Conservation (phyloP, 352 stramenopile species). For the Globisporangium apiculatum region DNA sequence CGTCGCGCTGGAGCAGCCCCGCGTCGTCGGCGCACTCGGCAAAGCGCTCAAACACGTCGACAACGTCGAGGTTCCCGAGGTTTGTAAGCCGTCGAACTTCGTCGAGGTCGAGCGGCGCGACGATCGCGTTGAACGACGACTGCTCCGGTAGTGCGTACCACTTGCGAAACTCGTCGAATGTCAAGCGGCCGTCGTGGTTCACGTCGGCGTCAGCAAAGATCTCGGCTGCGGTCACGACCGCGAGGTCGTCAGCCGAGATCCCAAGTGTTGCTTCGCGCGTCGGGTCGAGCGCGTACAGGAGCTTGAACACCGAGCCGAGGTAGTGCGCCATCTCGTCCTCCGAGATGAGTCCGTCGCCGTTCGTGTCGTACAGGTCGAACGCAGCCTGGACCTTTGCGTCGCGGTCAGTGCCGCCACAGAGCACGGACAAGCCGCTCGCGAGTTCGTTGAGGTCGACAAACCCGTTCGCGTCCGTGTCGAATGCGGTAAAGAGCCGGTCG, state of each 20-base stretch:
- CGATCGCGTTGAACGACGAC: conserved; percentile 60
- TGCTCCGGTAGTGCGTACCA: conserved; percentile 76
- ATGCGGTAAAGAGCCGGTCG: conserved; percentile 65
- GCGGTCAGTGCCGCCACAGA: conserved; percentile 45
- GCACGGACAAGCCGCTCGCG: conserved; percentile 58
- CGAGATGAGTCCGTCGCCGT: conserved; percentile 79
- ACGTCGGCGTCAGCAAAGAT: conserved; percentile 87
- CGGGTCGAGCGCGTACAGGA: conserved; percentile 70
- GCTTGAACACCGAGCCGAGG: conserved; percentile 75
- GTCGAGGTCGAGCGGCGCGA: conserved; percentile 65
- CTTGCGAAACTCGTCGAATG: conserved; percentile 77
- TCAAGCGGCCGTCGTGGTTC: conserved; percentile 80
- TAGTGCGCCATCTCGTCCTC: conserved; percentile 84
- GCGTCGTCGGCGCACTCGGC: conserved; percentile 57
- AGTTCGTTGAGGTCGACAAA: conserved; percentile 75
- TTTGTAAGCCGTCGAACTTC: conserved; percentile 83
- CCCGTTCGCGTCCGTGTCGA: conserved; percentile 69
- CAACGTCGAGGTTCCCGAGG: conserved; percentile 72
- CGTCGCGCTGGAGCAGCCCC: conserved; percentile 47
- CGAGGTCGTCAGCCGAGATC: conserved; percentile 56
- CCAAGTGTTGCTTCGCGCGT: conserved; percentile 48
- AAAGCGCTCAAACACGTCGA: conserved; percentile 84
- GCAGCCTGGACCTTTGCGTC: conserved; percentile 67
- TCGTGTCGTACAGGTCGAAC: conserved; percentile 82
- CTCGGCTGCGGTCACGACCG: conserved; percentile 51